Evolutionary conservation across 1,139 yeast species (phyloP), one percentile per base, ranked within the genome.

Genomic region (Yamadazyma trypodendri): DNA sequence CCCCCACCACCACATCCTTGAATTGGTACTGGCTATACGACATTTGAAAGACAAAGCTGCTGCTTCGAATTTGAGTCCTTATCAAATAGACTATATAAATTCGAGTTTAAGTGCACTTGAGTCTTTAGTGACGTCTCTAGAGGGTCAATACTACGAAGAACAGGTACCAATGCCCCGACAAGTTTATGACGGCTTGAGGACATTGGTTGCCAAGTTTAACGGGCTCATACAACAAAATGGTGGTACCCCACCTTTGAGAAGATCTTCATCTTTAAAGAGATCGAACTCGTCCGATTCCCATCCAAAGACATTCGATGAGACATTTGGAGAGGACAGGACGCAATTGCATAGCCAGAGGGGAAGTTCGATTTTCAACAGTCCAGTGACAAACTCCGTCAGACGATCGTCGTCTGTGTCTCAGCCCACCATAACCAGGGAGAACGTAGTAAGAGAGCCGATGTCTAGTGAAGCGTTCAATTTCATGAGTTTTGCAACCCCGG

Each of bases 51-150:
- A n/a, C 16, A 6, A 28, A 18, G 22, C 18, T 3, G 10, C 20
- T 12, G 16, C 21, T 5, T 37, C 41, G 2, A 20, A 25, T 9
- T 24, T 41, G n/a, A 17, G 17, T 3, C 41, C 39, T 14, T 39
- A 31, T 31, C 52, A 48, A 32, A 38, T 39, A 20, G 49, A 47
- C 21, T 41, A 41, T 38, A 24, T 46, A 4, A 38, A 32, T 23
- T 31, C 35, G n/a, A 36, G 43, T 28, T 31, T 48, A 10, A 35
- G 35, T 6, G 37, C 45, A 4, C 33, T 48, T 11, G 25, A 14
- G 9, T 18, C 38, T 9, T 24, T 43, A 14, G 24, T 41, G 2
- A 24, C 28, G 12, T 32, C 41, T 6, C 9, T 43, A 9, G 33
- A 35, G 13, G 7, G 18, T 6, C 34, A 34, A 13, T 35, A 32